phyloP scores from a whole-genome alignment of 768 basidiomycete genomes.

The Tylopilus balloui region DNA sequence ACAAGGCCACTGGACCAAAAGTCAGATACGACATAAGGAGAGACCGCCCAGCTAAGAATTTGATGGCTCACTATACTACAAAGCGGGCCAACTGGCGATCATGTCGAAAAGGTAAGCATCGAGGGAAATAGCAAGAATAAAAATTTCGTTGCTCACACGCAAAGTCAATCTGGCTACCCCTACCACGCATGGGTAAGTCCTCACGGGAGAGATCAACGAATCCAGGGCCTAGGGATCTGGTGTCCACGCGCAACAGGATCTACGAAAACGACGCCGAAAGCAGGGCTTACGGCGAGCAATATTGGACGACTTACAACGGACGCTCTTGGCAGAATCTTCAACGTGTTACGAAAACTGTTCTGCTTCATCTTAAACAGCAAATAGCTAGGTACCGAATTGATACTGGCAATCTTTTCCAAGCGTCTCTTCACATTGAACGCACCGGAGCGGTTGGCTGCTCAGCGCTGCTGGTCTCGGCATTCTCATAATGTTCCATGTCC shows the following conservation, averaged over 20 bases:
- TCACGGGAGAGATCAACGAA: neutral
- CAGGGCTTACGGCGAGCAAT: neutral
- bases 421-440: neutral
- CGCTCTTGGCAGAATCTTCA: neutral
- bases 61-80: neutral
- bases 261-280: neutral
- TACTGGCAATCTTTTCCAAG: no score
- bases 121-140: neutral
- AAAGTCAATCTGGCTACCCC: constrained; percentile 2
- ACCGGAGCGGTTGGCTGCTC: neutral
- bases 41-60: neutral
- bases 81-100: constrained; percentile 2
- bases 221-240: neutral
- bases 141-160: neutral
- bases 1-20: neutral
- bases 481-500: neutral
- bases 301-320: neutral
- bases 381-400: neutral
- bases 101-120: neutral
- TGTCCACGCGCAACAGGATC: neutral
- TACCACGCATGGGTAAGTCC: neutral
- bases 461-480: no score
- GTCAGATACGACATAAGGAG: neutral
- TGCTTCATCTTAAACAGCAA: no score
- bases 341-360: no score